Evolutionary conservation across 2,329 filamentous ascomycete species (phyloP).

Genomic region (Arthrobotrys sinensis): DNA sequence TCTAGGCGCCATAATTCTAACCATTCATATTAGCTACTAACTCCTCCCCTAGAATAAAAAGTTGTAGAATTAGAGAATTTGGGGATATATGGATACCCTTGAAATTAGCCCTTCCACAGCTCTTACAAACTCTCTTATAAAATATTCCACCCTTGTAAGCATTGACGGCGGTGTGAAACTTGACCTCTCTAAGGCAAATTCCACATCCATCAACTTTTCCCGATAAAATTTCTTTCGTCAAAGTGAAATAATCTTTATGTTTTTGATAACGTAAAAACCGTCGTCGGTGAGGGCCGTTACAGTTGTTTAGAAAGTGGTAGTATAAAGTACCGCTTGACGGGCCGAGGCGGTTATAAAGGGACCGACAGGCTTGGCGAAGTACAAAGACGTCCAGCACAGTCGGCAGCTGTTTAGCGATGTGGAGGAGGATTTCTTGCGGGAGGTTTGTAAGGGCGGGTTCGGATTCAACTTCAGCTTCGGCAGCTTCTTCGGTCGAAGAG

Average conservation of each 20-base stretch:
- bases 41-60: neutral
- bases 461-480: too few relatives aligned
- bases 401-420: conserved; percentile 38
- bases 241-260: conserved; percentile 17
- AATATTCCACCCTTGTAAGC: conserved; percentile 28
- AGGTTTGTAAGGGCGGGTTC: conserved; percentile 16
- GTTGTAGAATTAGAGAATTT: neutral
- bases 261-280: conserved; percentile 30
- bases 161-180: neutral
- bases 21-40: neutral
- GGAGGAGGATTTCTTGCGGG: conserved; percentile 45
- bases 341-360: conserved; percentile 34
- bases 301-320: conserved; percentile 41
- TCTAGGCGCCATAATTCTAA: conserved; percentile 46
- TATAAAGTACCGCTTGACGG: conserved; percentile 28
- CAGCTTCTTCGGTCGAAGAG: too few relatives aligned
- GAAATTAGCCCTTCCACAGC: conserved; percentile 34
- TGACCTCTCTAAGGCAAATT: conserved; percentile 31
- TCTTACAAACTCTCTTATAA: conserved; percentile 41
- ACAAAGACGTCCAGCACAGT: conserved; percentile 40
- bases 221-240: conserved; percentile 13
- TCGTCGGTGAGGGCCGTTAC: conserved; percentile 11
- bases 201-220: conserved; percentile 32
- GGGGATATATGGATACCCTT: conserved; percentile 16
- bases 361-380: conserved; percentile 32